phyloP scores from a whole-genome alignment of 164 flowering plant genomes.

The Kingdonia uniflora region DNA sequence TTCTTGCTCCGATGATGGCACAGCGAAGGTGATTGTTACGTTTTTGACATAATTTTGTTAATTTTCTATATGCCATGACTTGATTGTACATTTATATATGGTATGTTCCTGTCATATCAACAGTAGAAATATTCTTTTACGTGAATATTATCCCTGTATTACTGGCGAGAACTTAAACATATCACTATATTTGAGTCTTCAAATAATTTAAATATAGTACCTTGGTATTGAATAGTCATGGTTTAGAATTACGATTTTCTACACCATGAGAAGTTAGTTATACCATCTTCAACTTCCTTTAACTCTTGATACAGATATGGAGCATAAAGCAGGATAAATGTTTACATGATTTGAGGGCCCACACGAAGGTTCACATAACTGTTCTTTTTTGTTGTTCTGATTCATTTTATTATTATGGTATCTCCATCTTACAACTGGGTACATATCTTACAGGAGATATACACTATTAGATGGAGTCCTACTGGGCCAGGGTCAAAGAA shows the following conservation, averaged over 20 bases:
- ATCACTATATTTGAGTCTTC: no score
- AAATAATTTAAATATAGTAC: no score
- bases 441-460: constrained; percentile 63
- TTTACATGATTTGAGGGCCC: constrained; percentile 78
- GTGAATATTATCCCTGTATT: no score
- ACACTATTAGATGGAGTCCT: constrained; percentile 95
- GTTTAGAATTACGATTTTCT: no score
- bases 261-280: no score
- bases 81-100: no score
- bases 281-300: no score
- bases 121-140: no score
- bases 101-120: no score
- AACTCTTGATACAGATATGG: constrained; percentile 71
- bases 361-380: constrained; percentile 49
- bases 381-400: background rate
- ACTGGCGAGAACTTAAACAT: no score
- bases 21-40: constrained; percentile 64
- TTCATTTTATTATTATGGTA: background rate
- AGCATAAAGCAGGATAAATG: constrained; percentile 73
- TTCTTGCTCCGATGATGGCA: constrained; percentile 92
- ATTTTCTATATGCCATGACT: no score
- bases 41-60: background rate
- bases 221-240: no score
- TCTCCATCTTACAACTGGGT: background rate
- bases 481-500: constrained; percentile 88